Conservation (phyloP, 768 basidiomycete genomes). For the Imleria badia region DNA sequence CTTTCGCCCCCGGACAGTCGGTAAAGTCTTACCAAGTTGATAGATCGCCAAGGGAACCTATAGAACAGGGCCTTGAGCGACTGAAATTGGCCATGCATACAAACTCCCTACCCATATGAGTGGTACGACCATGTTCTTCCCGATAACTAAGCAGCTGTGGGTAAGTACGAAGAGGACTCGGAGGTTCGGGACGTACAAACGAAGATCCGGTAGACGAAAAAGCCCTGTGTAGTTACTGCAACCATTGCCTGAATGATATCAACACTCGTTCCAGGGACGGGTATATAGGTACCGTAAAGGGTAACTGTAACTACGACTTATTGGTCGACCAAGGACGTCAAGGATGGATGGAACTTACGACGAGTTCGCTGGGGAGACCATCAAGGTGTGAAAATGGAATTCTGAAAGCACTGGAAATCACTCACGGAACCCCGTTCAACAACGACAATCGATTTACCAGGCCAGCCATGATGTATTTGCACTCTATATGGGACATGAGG, state of each 20-base stretch:
- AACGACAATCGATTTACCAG: neutral
- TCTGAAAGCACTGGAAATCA: neutral
- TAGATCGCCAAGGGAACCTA: neutral
- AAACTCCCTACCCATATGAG: slow-evolving; percentile 10
- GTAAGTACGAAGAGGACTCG: too few species aligned
- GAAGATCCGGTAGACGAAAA: slow-evolving; percentile 15
- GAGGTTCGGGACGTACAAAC: neutral
- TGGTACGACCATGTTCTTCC: slow-evolving; percentile 2
- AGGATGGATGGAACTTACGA: neutral
- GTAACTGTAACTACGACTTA: slow-evolving; percentile 2
- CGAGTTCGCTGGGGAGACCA: neutral
- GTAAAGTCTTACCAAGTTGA: slow-evolving; percentile 11
- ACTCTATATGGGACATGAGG: neutral
- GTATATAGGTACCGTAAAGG: neutral
- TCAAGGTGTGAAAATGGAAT: neutral
- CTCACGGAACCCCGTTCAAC: neutral
- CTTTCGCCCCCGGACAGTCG: neutral
- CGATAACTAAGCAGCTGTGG: slow-evolving; percentile 7
- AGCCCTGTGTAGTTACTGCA: slow-evolving; percentile 7
- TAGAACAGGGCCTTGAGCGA: neutral
- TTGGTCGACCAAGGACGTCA: neutral
- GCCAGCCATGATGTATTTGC: slow-evolving; percentile 6
- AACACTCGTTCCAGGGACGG: neutral
- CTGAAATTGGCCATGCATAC: neutral
- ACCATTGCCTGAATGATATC: neutral